Evolutionary conservation across 169 alveolate species (phyloP), one percentile per base, ranked within the genome.

Genomic region (Perkinsus olseni): DNA sequence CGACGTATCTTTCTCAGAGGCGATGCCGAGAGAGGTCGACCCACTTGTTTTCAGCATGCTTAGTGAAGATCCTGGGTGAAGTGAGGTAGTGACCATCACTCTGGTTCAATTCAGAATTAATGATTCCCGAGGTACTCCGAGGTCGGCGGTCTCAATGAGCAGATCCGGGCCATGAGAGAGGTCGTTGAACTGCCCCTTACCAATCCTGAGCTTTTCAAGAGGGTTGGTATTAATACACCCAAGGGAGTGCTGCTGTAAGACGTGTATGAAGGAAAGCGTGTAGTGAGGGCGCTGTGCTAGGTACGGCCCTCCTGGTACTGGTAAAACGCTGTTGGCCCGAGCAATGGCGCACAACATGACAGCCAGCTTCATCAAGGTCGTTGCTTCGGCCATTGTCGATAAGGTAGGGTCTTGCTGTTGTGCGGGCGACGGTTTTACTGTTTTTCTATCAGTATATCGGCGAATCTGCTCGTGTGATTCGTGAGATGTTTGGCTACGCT

Each of bases 231-330:
- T 74, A 98, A 99, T 94, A 98, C 99, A n/a, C 99, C 99, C 24
- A 99, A 99, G 94, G 99, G 99, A 51, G 99, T 97, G 10, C n/a
- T 37, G 10, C 45, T 37, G 92, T 37, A 38, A 50, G 21, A 50
- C 38, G 1, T 10, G 21, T 17, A 1, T 36, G 1, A 31, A 82
- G 45, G 50, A 38, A 36, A 82, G 92, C 31, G 3, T 82, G 39
- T 11, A 24, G 24, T 24, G 3, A 38, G 21, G 11, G n/a, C 40
- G 38, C 3, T 40, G 74, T 50, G 91, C 11, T 34, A 34, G 38
- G 28, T 99, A 99, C 94, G 99, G 99, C 3, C 99, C 99, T 36
- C 99, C 99, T 39, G 99, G 99, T 31, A 99, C 99, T 31, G 99
- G 99, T 11, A 99, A 99, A 96, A 99, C 99, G 34, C 96, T 99